Evolutionary conservation across 129 eudicot genomes (phyloP).

Genomic region (Silybum marianum): DNA sequence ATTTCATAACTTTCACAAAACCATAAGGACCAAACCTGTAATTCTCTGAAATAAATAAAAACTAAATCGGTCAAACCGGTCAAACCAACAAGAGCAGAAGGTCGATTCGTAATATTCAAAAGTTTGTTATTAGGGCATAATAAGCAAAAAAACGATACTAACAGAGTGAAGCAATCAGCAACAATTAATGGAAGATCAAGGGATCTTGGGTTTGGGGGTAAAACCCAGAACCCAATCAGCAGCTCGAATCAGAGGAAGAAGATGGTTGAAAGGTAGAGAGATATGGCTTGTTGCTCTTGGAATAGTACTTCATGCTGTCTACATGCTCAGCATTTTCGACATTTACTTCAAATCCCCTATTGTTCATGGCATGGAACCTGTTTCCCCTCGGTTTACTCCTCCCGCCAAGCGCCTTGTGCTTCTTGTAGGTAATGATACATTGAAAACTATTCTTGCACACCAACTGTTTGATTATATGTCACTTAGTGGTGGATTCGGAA

Average conservation of each 20-base stretch:
- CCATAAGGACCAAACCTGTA: not conserved
- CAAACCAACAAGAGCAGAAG: constrained; percentile 11
- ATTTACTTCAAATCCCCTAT: constrained; percentile 96
- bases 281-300: constrained; percentile 91
- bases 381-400: constrained; percentile 61
- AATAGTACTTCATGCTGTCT: constrained; percentile 84
- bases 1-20: not conserved
- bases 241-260: constrained; percentile 46
- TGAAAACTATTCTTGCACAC: constrained; percentile 17
- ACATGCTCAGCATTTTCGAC: constrained; percentile 98
- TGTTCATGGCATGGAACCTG: constrained; percentile 99
- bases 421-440: constrained; percentile 54
- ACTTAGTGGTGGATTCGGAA: not conserved
- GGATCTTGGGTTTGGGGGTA: constrained; percentile 49
- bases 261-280: constrained; percentile 64
- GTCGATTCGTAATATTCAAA: constrained; percentile 8
- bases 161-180: constrained; percentile 16
- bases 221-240: constrained; percentile 38
- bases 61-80: constrained; percentile 4
- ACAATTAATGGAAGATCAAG: constrained; percentile 45
- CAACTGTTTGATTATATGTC: constrained; percentile 42
- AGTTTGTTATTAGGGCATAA: constrained; percentile 29
- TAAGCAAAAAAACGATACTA: constrained; percentile 1
- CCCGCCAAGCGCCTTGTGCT: constrained; percentile 97
- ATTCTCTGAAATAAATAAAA: not conserved